A percentile compares a stretch with the other conserved stretches of the same genome.
Conservation (phyloP, 1,284 basidiomycete genomes). For the Hymenochaete sp. region DNA sequence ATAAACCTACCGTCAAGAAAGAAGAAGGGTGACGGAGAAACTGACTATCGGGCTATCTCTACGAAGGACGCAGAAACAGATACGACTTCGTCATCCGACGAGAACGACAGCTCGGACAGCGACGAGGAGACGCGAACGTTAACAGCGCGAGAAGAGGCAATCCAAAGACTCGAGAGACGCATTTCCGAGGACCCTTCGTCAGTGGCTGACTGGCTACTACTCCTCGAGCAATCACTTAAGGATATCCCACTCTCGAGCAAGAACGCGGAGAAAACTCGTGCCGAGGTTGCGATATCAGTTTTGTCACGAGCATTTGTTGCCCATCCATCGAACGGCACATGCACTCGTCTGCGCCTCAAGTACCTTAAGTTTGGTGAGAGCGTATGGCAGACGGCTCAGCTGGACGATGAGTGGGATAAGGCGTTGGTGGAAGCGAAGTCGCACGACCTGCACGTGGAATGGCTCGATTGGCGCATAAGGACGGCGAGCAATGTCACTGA, state of each 20-base stretch:
- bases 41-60: slow-evolving; percentile 45
- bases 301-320: slow-evolving; percentile 55
- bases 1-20: slow-evolving; percentile 42
- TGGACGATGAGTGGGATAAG: slow-evolving; percentile 62
- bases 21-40: slow-evolving; percentile 28
- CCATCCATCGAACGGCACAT: slow-evolving; percentile 41
- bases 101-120: slow-evolving; percentile 26
- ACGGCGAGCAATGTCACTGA: slow-evolving; percentile 39
- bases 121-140: slow-evolving; percentile 30
- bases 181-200: slow-evolving; percentile 44
- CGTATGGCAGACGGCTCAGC: slow-evolving; percentile 50
- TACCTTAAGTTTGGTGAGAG: slow-evolving; percentile 65
- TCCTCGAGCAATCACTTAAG: slow-evolving; percentile 53
- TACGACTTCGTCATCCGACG: slow-evolving; percentile 30
- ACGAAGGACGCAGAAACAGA: slow-evolving; percentile 34
- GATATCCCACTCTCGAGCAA: slow-evolving; percentile 51
- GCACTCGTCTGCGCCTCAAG: slow-evolving; percentile 45
- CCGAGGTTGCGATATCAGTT: slow-evolving; percentile 63
- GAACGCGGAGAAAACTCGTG: slow-evolving; percentile 53
- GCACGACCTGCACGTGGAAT: slow-evolving; percentile 58
- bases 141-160: slow-evolving; percentile 47
- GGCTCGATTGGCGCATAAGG: slow-evolving; percentile 65
- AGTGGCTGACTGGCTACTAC: slow-evolving; percentile 52
- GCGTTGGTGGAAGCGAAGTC: slow-evolving; percentile 44
- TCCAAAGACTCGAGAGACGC: slow-evolving; percentile 50